Evolutionary conservation across 2,329 filamentous ascomycete genomes (phyloP).

Genomic region (Scedosporium aurantiacum): DNA sequence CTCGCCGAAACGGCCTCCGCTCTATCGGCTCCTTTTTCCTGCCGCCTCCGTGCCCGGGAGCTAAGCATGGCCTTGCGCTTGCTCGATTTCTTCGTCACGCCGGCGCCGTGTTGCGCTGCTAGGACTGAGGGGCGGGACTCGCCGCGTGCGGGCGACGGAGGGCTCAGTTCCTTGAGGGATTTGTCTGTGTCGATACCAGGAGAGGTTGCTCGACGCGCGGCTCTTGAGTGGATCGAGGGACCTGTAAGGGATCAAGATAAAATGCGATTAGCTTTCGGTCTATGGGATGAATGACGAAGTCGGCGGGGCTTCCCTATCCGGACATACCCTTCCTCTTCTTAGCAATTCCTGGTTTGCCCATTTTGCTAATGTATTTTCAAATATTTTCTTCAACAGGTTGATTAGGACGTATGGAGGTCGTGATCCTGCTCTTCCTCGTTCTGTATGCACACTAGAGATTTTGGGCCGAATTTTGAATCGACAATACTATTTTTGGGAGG

Average conservation of each 20-base stretch:
- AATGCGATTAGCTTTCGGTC: neutral
- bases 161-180: slow-evolving; percentile 50
- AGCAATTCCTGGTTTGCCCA: neutral
- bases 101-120: slow-evolving; percentile 53
- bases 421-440: too few species aligned
- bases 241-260: slow-evolving; percentile 24
- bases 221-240: slow-evolving; percentile 60
- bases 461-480: neutral
- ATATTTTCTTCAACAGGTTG: too few species aligned
- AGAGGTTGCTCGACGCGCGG: slow-evolving; percentile 60
- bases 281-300: neutral
- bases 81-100: slow-evolving; percentile 58
- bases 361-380: neutral
- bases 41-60: slow-evolving; percentile 41
- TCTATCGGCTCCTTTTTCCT: slow-evolving; percentile 46
- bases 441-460: too few species aligned
- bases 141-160: slow-evolving; percentile 27
- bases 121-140: slow-evolving; percentile 52
- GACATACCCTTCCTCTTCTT: slow-evolving; percentile 2
- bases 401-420: too few species aligned
- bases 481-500: neutral
- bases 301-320: neutral
- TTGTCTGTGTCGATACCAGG: slow-evolving; percentile 62
- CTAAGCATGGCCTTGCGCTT: slow-evolving; percentile 43
- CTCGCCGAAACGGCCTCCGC: slow-evolving; percentile 50